These are phyloP conservation scores for Penicillium brevicompactum DNA, from an alignment of 2,329 filamentous ascomycete genomes.

Conservation along the genomic window DNA sequence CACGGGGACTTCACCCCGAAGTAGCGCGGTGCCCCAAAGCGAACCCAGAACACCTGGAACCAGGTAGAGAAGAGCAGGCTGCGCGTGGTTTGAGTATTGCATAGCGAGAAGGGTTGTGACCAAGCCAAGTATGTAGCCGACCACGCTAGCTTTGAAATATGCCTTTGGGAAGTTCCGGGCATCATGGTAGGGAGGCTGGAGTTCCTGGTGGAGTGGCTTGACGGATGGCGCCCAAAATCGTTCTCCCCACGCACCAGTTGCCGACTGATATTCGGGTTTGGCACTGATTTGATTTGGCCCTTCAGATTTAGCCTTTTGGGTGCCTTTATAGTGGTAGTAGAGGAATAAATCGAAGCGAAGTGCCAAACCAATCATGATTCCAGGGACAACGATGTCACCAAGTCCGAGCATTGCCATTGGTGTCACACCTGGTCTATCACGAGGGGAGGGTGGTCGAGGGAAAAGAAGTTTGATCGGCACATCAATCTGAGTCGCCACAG, in stretches of 20 bases:
- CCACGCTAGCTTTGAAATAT: constrained; percentile 78
- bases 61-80: constrained; percentile 89
- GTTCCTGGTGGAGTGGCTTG: constrained; percentile 27
- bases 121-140: constrained; percentile 80
- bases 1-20: constrained; percentile 69
- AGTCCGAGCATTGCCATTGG: constrained; percentile 78
- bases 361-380: constrained; percentile 84
- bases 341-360: constrained; percentile 89
- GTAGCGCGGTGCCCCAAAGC: constrained; percentile 72
- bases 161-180: constrained; percentile 70
- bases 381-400: constrained; percentile 91
- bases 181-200: constrained; percentile 39
- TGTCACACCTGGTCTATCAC: constrained; percentile 43
- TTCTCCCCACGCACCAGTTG: constrained; percentile 79
- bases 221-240: constrained; percentile 68
- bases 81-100: constrained; percentile 75
- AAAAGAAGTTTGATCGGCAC: constrained; percentile 92
- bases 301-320: constrained; percentile 36
- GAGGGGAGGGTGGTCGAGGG: constrained; percentile 60
- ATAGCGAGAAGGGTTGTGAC: constrained; percentile 74
- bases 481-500: constrained; percentile 81
- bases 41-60: constrained; percentile 80
- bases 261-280: constrained; percentile 50
- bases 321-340: constrained; percentile 71
- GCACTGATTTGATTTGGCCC: constrained; percentile 17